Percentiles rank a stretch among this genome's conserved stretches.
These are phyloP conservation scores for Epichloe elymi DNA, from an alignment of 2,329 filamentous ascomycete species.

Conservation along the genomic window DNA sequence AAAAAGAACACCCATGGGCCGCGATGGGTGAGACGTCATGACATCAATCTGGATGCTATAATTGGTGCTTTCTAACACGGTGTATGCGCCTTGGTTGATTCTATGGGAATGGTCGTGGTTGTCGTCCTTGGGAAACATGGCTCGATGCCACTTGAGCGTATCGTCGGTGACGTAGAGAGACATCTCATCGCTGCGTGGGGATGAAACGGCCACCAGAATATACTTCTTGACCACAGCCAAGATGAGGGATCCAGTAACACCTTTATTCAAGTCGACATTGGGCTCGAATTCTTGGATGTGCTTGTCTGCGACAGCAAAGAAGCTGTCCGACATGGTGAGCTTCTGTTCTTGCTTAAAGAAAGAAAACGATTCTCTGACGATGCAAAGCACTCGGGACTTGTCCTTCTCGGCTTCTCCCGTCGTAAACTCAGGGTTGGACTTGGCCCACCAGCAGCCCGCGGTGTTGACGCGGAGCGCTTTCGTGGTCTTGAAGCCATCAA, in stretches of 20 bases:
- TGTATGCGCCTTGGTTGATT: conserved; percentile 76
- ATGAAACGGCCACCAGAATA: conserved; percentile 69
- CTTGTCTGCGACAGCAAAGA: conserved; percentile 46
- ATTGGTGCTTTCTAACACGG: conserved; percentile 87
- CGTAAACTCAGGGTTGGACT: conserved; percentile 59
- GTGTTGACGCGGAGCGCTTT: conserved; percentile 55
- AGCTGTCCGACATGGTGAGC: conserved; percentile 70
- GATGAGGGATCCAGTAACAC: conserved; percentile 68
- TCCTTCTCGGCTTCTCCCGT: conserved; percentile 54
- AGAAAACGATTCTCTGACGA: conserved; percentile 61
- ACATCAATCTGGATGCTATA: conserved; percentile 98
- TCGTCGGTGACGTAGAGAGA: conserved; percentile 83
- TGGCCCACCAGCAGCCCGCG: conserved; percentile 77
- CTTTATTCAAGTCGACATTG: conserved; percentile 57
- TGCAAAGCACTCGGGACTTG: conserved; percentile 63
- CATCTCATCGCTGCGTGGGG: conserved; percentile 74
- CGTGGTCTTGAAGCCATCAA: conserved; percentile 66
- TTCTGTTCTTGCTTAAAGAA: conserved; percentile 61
- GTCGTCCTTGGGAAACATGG: conserved; percentile 74
- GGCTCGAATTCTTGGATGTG: conserved; percentile 57
- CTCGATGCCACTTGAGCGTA: conserved; percentile 75
- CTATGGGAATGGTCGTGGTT: conserved; percentile 53
- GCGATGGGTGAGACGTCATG: conserved; percentile 51
- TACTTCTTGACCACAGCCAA: conserved; percentile 77
- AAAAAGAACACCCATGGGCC: conserved; percentile 75